phyloP scores from a whole-genome alignment of 1,284 basidiomycete genomes.

The Cutaneotrichosporon daszewskae region DNA sequence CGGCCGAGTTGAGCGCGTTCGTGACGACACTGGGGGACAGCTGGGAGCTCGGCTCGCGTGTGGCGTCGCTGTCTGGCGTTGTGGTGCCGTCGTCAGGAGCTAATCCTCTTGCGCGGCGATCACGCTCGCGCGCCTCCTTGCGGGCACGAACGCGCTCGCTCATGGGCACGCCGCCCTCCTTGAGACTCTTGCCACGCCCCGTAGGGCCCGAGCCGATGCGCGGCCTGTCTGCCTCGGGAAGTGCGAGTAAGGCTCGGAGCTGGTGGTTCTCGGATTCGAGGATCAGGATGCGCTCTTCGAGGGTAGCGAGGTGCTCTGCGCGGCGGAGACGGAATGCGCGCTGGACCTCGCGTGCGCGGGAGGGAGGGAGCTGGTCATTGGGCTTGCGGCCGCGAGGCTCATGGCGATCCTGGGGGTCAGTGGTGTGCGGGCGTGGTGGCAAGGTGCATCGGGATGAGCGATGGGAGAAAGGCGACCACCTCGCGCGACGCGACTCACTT shows the following conservation, averaged over 20 bases:
- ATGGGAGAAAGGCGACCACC: too few species aligned
- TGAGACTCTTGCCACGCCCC: conserved; percentile 46
- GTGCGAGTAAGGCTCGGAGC: conserved; percentile 65
- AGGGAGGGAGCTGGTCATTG: conserved; percentile 85
- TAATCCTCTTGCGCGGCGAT: conserved; percentile 30
- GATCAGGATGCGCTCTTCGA: conserved; percentile 73
- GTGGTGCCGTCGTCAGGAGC: conserved; percentile 7
- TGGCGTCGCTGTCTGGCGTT: conserved; percentile 17
- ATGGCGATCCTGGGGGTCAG: conserved; percentile 44
- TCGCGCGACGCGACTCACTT: too few species aligned
- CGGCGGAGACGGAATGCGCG: conserved; percentile 83
- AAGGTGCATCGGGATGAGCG: too few species aligned
- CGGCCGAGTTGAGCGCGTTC: background rate
- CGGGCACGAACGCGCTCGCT: conserved; percentile 45
- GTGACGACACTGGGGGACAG: conserved; percentile 21
- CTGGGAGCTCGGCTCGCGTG: conserved; percentile 17
- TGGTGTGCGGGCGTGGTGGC: too few species aligned
- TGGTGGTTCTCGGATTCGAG: conserved; percentile 78
- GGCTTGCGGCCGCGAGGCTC: conserved; percentile 71
- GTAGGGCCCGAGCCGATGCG: conserved; percentile 48
- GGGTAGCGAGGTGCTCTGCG: conserved; percentile 76
- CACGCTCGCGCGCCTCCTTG: conserved; percentile 42
- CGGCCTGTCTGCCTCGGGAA: conserved; percentile 56
- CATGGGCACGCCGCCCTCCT: conserved; percentile 49
- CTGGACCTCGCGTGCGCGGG: conserved; percentile 85